A percentile compares a stretch with the other conserved stretches of the same genome.
Conservation (phyloP, 2,329 filamentous ascomycete genomes). For the Fusarium sacchari region DNA sequence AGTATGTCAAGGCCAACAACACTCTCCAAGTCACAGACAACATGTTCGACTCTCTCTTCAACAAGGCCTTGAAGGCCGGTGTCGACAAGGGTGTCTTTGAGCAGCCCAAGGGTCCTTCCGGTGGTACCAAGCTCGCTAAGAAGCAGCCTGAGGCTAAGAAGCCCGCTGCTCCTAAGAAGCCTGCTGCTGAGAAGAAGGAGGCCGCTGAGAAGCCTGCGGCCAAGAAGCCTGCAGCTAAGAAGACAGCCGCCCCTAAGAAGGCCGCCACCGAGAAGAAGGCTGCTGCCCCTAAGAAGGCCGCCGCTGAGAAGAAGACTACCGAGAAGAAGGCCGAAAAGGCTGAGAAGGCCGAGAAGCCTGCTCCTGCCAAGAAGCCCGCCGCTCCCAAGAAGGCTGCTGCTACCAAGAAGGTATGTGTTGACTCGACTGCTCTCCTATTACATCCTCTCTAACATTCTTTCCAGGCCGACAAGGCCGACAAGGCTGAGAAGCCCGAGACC, state of each 20-base stretch:
- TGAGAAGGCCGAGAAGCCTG: conserved; percentile 65
- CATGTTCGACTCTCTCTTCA: conserved; percentile 80
- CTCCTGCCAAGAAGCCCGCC: conserved; percentile 47
- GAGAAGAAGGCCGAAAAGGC: conserved; percentile 23
- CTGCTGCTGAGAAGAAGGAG: conserved; percentile 50
- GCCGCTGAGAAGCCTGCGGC: conserved; percentile 44
- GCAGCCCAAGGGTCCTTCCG: conserved; percentile 91
- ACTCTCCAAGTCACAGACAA: conserved; percentile 58
- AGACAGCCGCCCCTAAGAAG: conserved; percentile 52
- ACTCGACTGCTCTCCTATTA: not conserved
- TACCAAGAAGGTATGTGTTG: conserved; percentile 27
- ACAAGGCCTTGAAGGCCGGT: conserved; percentile 83
- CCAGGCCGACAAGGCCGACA: conserved; percentile 40
- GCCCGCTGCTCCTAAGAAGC: conserved; percentile 47
- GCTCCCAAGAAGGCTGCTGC: conserved; percentile 49
- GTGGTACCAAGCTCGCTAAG: conserved; percentile 92
- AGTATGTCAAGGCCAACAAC: conserved; percentile 68
- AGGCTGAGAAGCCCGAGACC: conserved; percentile 70
- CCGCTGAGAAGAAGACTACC: conserved; percentile 24
- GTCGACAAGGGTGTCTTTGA: conserved; percentile 88
- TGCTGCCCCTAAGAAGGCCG: conserved; percentile 52
- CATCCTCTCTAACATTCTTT: not conserved
- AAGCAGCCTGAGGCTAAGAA: conserved; percentile 64
- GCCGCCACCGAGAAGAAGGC: conserved; percentile 44
- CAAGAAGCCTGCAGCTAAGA: conserved; percentile 50